Conservation (phyloP, 305 asterid species). For the Nicotiana rustica region DNA sequence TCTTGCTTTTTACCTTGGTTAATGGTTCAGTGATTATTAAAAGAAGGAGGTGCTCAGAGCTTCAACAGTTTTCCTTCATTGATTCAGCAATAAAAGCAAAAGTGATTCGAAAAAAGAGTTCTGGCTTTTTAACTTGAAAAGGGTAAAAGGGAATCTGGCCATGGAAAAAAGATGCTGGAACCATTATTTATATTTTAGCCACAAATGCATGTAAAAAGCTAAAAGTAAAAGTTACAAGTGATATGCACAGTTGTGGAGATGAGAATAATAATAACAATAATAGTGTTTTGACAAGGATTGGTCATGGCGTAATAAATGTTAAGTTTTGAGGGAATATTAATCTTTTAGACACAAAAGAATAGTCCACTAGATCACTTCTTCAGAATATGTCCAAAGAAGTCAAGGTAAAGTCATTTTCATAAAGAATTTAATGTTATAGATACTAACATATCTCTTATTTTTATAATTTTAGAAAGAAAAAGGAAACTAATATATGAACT, state of each 20-base stretch:
- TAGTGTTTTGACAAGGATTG: constrained; percentile 50
- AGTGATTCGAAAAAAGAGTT: constrained; percentile 47
- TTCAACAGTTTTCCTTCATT: neutral
- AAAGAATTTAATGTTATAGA: neutral
- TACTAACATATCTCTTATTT: no score
- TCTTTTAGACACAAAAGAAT: constrained; percentile 34
- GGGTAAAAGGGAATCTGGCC: constrained; percentile 39
- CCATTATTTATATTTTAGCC: neutral
- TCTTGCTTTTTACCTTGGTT: constrained; percentile 6
- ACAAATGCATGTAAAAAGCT: constrained; percentile 17
- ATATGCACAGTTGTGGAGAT: neutral
- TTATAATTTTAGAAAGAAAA: neutral
- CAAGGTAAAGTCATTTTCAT: constrained; percentile 56
- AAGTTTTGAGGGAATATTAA: constrained; percentile 17
- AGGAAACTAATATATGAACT: neutral
- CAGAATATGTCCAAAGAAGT: constrained; percentile 52
- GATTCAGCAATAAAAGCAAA: constrained; percentile 42
- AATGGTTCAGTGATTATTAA: constrained; percentile 20
- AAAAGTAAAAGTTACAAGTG: constrained; percentile 32
- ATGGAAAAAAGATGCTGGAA: constrained; percentile 17
- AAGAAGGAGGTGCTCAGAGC: neutral
- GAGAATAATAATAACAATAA: neutral
- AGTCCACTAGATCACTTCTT: constrained; percentile 42
- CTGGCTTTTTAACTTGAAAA: constrained; percentile 50
- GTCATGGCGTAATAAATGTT: constrained; percentile 32